phyloP scores from a whole-genome alignment of 768 basidiomycete species.

The Candolleomyces eurysporus region DNA sequence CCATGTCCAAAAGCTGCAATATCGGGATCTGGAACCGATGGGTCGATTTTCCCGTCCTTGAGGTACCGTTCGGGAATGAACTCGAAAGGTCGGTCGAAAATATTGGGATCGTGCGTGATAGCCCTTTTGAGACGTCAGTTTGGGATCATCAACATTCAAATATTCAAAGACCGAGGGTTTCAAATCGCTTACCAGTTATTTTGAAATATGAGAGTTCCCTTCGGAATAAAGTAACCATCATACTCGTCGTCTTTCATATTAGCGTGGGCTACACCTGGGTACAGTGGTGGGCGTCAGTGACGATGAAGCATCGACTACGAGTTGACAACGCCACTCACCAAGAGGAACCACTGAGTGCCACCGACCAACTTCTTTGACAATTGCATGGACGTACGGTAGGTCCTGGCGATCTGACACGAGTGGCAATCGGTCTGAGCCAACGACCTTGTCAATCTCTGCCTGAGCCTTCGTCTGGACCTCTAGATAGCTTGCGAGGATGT shows the following conservation, averaged over 20 bases:
- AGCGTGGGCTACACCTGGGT: constrained; percentile 29
- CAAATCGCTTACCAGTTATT: constrained; percentile 40
- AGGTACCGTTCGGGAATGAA: constrained; percentile 13
- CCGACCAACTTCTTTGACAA: constrained; percentile 24
- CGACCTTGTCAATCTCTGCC: constrained; percentile 21
- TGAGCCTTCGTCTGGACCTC: constrained; percentile 24
- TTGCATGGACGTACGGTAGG: constrained; percentile 20
- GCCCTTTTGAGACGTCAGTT: background rate
- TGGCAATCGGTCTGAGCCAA: constrained; percentile 22
- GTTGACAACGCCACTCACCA: constrained; percentile 10
- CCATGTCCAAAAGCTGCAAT: constrained; percentile 14
- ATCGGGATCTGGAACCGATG: constrained; percentile 8
- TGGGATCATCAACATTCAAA: background rate
- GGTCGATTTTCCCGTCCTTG: constrained; percentile 11
- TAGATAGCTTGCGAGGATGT: constrained; percentile 24
- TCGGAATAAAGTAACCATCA: constrained; percentile 34
- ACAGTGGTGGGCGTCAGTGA: background rate
- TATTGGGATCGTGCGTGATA: constrained; percentile 10
- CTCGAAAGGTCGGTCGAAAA: constrained; percentile 8
- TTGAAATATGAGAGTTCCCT: constrained; percentile 37
- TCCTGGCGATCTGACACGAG: constrained; percentile 21
- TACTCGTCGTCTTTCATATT: constrained; percentile 36
- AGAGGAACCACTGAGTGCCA: constrained; percentile 17
- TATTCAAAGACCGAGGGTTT: too few relatives aligned
- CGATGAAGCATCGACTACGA: background rate